Evolutionary conservation across 1,284 basidiomycete genomes (phyloP), one percentile per base, ranked within the genome.

Genomic region (Agroathelia rolfsii): DNA sequence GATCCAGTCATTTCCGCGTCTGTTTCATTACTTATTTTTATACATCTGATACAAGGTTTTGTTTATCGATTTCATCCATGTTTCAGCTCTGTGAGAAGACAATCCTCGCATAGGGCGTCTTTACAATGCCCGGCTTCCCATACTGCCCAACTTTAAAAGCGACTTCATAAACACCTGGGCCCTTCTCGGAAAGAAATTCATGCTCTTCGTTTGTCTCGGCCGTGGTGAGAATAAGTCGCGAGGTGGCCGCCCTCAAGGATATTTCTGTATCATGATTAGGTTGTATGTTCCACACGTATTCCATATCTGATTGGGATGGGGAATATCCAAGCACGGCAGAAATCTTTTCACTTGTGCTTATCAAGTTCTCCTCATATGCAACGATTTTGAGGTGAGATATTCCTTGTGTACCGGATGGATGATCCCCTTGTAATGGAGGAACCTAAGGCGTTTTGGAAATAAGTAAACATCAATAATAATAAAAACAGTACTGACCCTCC

Each of bases 131-230:
- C 19, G 41, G 41, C 12, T 52, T 46, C 14, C 47, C 45, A 10
- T 43, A 40, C 4, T 37, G 42, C 6, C 45, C 44, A 1, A 72
- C 62, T 30, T 40, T 54, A 42, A 76, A 64, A 2, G 53, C 69
- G 3, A 76, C 56, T 41, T 76, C 72, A 35, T 60, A 65, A 5
- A 73, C 61, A 1, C 64, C 64, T 5, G 52, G 43, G 1, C 51
- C 59, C 11, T 44, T 44, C n/a, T 37, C 38, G 12, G 36, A 37
- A 6, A 72, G 36, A 37, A 64, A 62, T 5, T 27, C 36, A 9
- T 32, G 28, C 38, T 72, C 64, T 6, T 55, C 58, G 0, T 50
- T 52, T 16, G 52, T 47, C 7, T 35, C 28, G 1, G 69, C 56
- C 5, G 46, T 39, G 13, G 46, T 48, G 11, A 75, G 40, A 8